Conservation (phyloP, 768 basidiomycete species). For the Russula sp. region DNA sequence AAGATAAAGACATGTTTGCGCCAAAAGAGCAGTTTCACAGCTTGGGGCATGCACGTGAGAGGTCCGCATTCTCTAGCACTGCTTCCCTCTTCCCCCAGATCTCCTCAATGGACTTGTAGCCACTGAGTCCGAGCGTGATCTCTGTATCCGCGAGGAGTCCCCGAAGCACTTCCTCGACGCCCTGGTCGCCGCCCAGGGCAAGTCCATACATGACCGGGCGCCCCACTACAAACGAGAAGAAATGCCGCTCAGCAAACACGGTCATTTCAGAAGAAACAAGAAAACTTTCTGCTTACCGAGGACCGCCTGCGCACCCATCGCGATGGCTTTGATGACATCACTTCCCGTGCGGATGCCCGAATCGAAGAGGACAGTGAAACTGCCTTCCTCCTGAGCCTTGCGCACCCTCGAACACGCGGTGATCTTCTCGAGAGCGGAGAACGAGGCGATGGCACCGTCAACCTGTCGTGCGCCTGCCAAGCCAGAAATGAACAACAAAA, state of each 20-base stretch:
- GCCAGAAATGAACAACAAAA: not conserved
- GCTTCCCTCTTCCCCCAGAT: slow-evolving; percentile 53
- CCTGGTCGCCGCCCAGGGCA: slow-evolving; percentile 59
- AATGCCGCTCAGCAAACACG: not conserved
- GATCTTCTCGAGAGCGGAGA: slow-evolving; percentile 64
- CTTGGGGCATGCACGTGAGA: not conserved
- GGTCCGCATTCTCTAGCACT: slow-evolving; percentile 39
- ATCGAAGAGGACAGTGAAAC: slow-evolving; percentile 65
- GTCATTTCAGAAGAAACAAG: not conserved
- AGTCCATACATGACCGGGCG: slow-evolving; percentile 74
- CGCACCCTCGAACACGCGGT: slow-evolving; percentile 53
- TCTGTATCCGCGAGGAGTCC: slow-evolving; percentile 65
- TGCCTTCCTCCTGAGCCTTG: slow-evolving; percentile 50
- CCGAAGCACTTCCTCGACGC: slow-evolving; percentile 66
- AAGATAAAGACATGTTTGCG: not conserved
- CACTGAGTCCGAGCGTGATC: slow-evolving; percentile 53
- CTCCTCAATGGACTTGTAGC: slow-evolving; percentile 50
- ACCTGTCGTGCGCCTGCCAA: slow-evolving; percentile 63
- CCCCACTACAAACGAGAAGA: slow-evolving; percentile 39
- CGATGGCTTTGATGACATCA: slow-evolving; percentile 80
- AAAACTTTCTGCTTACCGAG: slow-evolving; percentile 43
- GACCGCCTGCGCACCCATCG: slow-evolving; percentile 78
- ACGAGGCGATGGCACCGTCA: slow-evolving; percentile 70
- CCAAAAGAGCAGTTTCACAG: not conserved
- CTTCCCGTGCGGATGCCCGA: slow-evolving; percentile 79